Base-by-base conservation (phyloP, 768 basidiomycete genomes). In the Boletus subcaerulescens region DNA sequence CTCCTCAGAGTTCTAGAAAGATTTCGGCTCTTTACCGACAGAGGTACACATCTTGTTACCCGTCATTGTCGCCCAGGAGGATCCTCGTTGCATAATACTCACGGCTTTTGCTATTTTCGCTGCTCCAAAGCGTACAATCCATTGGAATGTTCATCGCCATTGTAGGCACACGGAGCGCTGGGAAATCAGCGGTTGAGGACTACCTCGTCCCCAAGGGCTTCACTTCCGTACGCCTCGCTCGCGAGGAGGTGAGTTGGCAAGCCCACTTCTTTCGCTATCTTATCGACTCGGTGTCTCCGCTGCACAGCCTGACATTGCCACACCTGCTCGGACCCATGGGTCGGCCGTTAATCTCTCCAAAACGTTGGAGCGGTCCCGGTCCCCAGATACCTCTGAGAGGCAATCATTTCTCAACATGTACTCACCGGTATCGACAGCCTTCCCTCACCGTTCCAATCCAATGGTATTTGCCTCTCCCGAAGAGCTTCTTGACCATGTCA, bases 401-500 rank as follows among this genome's bases (percentile, higher is more conserved):
- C 52, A 49, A 8, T 60, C 64, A 31, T 60, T 65, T 63, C 59
- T 60, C 52, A 57, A 64, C 22, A 51, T 60, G 55, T 55, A 58
- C 42, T 62, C 66, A 35, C 61, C 62, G 26, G 51, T 53, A 39
- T 48, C 55, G 60, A 36, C 61, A 4, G 18, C 24, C 45, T 47
- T 61, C 49, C 47, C 57, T 41, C 60, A 74, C 36, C 66, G 65
- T 53, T 45, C 63, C 53, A 42, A 58, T 56, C 39, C 56, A 32
- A 20, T 35, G 17, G 45, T 55, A 50, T 89, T 84, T 68, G 41
- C 70, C 7, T 78, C 78, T 10, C 68, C 84, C 2, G 59, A 71
- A 13, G 74, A 79, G 9, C 71, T 98, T 42, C 77, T 98, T 43
- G 77, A 83, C 58, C 80, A 87, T 66, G 86, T 87, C 17, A 98